Percentiles rank a stretch among this genome's conserved stretches.
phyloP scores from a whole-genome alignment of 495 filamentous ascomycete genomes.

The Lichenothelia convexa region DNA sequence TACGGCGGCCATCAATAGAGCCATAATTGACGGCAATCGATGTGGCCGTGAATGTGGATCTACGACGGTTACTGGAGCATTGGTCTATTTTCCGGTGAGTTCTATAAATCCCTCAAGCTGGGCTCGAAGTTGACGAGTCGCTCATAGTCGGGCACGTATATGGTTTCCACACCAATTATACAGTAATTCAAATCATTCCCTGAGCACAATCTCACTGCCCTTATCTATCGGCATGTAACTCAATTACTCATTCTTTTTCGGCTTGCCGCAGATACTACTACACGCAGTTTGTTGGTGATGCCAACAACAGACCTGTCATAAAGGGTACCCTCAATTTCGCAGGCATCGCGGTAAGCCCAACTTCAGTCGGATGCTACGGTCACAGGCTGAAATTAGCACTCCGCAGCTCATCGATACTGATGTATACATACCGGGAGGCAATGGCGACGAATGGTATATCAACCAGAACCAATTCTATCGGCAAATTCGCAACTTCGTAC shows the following conservation, averaged over 20 bases:
- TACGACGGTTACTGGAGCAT: constrained; percentile 39
- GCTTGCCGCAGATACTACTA: too few species aligned
- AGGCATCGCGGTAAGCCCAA: constrained; percentile 14
- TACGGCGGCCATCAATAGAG: constrained; percentile 73
- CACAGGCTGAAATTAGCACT: too few species aligned
- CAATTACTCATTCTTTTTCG: too few species aligned
- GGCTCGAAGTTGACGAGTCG: too few species aligned
- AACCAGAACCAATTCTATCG: constrained; percentile 26
- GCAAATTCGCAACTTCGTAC: constrained; percentile 25
- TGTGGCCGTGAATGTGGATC: constrained; percentile 68
- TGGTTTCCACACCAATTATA: constrained; percentile 12
- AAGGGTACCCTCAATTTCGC: constrained; percentile 19
- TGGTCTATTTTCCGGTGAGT: constrained; percentile 22
- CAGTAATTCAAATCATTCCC: too few species aligned
- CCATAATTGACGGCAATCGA: constrained; percentile 56
- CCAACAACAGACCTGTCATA: constrained; percentile 18
- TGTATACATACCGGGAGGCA: constrained; percentile 21
- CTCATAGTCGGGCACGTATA: too few species aligned
- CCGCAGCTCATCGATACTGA: constrained; percentile 24
- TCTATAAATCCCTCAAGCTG: too few species aligned
- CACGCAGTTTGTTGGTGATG: constrained; percentile 24
- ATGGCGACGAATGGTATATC: constrained; percentile 13
- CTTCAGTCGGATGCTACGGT: too few species aligned
- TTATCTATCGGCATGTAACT: too few species aligned
- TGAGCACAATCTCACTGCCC: too few species aligned